Evolutionary conservation across 768 basidiomycete species (phyloP).

Genomic region (Suillus cothurnatus): DNA sequence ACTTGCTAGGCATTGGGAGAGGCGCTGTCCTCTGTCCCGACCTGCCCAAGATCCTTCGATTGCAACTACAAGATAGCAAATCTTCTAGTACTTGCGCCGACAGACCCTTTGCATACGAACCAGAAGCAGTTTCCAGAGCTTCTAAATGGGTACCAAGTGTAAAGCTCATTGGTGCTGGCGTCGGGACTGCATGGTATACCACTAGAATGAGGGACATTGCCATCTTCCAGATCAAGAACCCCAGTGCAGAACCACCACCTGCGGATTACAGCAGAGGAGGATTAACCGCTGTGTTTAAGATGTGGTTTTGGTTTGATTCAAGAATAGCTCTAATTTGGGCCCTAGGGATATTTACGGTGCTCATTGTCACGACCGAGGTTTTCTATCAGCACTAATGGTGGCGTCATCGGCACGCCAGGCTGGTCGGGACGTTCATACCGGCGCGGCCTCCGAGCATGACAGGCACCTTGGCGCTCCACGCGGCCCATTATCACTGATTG

Average conservation of each 20-base stretch:
- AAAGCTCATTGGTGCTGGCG: conserved; percentile 65
- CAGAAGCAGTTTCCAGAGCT: conserved; percentile 25
- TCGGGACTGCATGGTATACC: conserved; percentile 66
- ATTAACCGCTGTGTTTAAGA: conserved; percentile 40
- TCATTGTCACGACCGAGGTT: background rate
- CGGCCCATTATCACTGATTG: background rate
- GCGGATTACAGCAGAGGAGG: conserved; percentile 35
- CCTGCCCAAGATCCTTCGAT: conserved; percentile 47
- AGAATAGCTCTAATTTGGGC: conserved; percentile 2
- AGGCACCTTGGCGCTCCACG: background rate
- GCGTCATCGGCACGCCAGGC: background rate
- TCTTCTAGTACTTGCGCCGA: conserved; percentile 17
- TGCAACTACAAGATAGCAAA: conserved; percentile 11
- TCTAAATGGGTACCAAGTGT: conserved; percentile 45
- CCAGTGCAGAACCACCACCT: conserved; percentile 4
- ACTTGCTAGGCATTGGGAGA: conserved; percentile 80
- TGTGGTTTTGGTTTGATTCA: conserved; percentile 49
- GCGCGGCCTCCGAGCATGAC: background rate
- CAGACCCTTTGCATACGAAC: conserved; percentile 42
- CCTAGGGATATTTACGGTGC: background rate
- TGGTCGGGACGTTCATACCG: background rate
- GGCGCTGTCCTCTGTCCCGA: conserved; percentile 63
- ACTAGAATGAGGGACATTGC: conserved; percentile 59
- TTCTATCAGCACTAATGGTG: background rate
- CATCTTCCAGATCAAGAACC: conserved; percentile 12